phyloP scores from a whole-genome alignment of 345 rosid genomes.

The Heritiera littoralis region DNA sequence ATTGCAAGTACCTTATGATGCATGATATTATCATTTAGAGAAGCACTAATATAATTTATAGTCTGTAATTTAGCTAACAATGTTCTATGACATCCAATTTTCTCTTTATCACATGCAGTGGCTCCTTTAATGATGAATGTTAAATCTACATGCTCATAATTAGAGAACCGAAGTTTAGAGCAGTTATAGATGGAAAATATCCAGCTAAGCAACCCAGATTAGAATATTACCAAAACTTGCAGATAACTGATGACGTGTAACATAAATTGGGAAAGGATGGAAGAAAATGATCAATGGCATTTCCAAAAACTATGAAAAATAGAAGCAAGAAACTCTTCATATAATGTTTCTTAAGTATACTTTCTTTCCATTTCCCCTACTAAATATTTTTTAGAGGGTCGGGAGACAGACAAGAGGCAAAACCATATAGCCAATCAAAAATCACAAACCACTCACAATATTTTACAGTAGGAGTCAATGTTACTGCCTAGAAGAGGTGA shows the following conservation, averaged over 20 bases:
- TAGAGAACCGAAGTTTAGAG: neutral
- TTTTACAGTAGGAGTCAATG: constrained; percentile 25
- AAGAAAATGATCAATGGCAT: neutral
- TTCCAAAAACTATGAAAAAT: constrained; percentile 17
- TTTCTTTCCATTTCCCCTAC: neutral
- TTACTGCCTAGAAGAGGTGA: constrained; percentile 23
- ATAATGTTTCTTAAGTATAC: neutral
- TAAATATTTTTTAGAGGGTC: constrained; percentile 7
- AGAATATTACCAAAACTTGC: constrained; percentile 22
- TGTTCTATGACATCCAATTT: neutral
- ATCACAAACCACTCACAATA: constrained; percentile 31
- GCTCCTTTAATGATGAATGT: neutral
- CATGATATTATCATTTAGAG: neutral
- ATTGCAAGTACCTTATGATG: constrained; percentile 11
- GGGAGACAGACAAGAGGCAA: constrained; percentile 20
- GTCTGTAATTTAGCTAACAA: constrained; percentile 11
- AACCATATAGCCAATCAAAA: constrained; percentile 26
- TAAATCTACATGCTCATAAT: neutral
- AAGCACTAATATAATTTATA: neutral
- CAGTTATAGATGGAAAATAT: neutral
- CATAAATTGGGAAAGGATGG: constrained; percentile 9
- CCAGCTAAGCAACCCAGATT: constrained; percentile 11
- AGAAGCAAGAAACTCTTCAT: constrained; percentile 9
- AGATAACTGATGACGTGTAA: constrained; percentile 20
- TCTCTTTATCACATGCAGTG: neutral